A percentile compares a stretch with the other conserved stretches of the same genome.
These are phyloP conservation scores for Rhodotorula sp. DNA, from an alignment of 1,284 basidiomycete species.

Conservation along the genomic window DNA sequence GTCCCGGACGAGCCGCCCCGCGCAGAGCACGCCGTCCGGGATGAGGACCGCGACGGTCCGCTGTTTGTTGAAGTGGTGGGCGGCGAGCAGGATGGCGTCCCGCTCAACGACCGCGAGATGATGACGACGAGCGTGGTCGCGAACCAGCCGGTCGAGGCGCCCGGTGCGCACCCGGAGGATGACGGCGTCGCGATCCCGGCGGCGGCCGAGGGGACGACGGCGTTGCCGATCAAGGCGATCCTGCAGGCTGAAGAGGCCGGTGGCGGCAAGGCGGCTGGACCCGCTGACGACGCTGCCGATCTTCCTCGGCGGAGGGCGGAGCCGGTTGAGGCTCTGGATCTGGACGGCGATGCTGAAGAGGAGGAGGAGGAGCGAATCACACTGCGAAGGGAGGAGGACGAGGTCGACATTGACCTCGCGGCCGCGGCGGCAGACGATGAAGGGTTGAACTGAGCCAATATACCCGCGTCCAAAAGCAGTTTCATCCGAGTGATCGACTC, in stretches of 20 bases:
- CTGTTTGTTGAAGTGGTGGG: slow-evolving; percentile 1
- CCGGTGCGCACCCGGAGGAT: slow-evolving; percentile 1
- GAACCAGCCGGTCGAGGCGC: slow-evolving; percentile 15
- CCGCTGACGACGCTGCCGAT: not conserved
- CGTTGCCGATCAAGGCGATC: slow-evolving; percentile 16
- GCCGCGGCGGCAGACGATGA: not conserved
- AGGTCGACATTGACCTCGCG: not conserved
- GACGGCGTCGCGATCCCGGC: slow-evolving; percentile 29
- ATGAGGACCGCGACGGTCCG: slow-evolving; percentile 9
- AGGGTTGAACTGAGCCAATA: not conserved
- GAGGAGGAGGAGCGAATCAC: not conserved
- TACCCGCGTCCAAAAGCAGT: too few species aligned
- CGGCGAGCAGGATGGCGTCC: not conserved
- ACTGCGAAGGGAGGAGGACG: not conserved
- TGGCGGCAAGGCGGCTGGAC: slow-evolving; percentile 1
- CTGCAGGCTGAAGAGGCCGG: slow-evolving; percentile 17
- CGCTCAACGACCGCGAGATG: not conserved
- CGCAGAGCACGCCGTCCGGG: not conserved
- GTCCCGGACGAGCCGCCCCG: slow-evolving; percentile 1
- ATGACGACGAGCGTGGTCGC: slow-evolving; percentile 8
- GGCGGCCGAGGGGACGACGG: slow-evolving; percentile 27
- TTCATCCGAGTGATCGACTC: too few species aligned
- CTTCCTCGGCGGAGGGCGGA: not conserved
- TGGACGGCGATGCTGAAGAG: not conserved
- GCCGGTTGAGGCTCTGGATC: not conserved